phyloP scores from a whole-genome alignment of 345 rosid genomes.

The Boechera retrofracta region DNA sequence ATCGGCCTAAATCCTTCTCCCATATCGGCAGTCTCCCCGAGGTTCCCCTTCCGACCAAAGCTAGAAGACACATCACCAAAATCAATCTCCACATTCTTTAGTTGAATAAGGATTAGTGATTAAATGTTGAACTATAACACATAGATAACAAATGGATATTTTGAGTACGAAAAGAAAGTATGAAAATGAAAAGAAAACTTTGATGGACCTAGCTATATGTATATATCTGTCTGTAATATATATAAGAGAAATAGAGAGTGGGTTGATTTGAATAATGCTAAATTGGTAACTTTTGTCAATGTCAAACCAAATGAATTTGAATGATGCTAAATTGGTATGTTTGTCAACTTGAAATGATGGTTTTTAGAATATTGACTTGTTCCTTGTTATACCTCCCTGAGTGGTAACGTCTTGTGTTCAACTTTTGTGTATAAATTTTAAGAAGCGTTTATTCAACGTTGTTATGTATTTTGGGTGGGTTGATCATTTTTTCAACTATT shows the following conservation, averaged over 20 bases:
- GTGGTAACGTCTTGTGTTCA: slow-evolving; percentile 16
- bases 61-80: slow-evolving; percentile 21
- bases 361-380: slow-evolving; percentile 31
- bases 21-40: not conserved
- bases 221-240: not conserved
- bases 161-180: not conserved
- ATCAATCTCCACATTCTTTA: slow-evolving; percentile 36
- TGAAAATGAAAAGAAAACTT: not conserved
- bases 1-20: slow-evolving; percentile 17
- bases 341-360: slow-evolving; percentile 35
- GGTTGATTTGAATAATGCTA: slow-evolving; percentile 16
- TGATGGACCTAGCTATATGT: not conserved
- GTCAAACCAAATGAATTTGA: slow-evolving; percentile 6
- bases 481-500: not conserved
- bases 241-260: not conserved
- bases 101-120: not conserved
- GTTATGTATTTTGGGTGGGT: not conserved
- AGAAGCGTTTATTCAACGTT: slow-evolving; percentile 1
- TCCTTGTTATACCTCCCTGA: slow-evolving; percentile 13
- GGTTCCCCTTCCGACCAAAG: slow-evolving; percentile 20
- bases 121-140: slow-evolving; percentile 5
- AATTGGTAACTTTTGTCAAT: slow-evolving; percentile 9
- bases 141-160: not conserved
- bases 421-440: not conserved
- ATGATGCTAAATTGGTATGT: not conserved